Percentiles rank a stretch among this genome's conserved stretches.
Evolutionary conservation across 257 asterid genomes (phyloP).

Genomic region (Jasminum sambac): DNA sequence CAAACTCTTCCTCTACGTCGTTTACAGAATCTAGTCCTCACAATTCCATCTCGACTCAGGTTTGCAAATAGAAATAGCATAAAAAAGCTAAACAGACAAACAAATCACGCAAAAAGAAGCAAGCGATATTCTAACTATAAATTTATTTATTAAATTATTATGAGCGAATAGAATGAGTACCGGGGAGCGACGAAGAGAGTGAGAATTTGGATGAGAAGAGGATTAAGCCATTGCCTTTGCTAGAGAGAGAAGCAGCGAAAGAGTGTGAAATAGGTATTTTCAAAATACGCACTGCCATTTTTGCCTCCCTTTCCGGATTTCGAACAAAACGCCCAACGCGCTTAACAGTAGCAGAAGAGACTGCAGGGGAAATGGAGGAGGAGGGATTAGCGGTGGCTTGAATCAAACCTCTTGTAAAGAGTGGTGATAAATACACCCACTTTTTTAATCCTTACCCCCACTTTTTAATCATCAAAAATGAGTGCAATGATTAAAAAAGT

Average conservation of each 20-base stretch:
- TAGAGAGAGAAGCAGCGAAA: slow-evolving; percentile 30
- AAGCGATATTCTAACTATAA: not conserved
- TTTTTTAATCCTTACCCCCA: too few species aligned
- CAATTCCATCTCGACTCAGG: too few species aligned
- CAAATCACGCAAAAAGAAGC: too few species aligned
- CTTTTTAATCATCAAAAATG: too few species aligned
- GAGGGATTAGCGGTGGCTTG: not conserved
- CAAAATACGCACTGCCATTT: slow-evolving; percentile 53
- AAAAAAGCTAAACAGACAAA: not conserved
- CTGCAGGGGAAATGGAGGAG: not conserved
- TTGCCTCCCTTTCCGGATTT: slow-evolving; percentile 10
- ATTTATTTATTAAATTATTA: too few species aligned
- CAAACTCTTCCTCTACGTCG: too few species aligned
- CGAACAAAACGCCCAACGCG: slow-evolving; percentile 12
- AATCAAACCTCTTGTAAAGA: too few species aligned
- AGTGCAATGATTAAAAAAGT: too few species aligned
- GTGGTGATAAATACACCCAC: too few species aligned
- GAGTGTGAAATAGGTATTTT: slow-evolving; percentile 45
- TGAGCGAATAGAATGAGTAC: slow-evolving; percentile 35
- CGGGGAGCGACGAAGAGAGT: slow-evolving; percentile 29
- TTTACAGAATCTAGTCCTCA: too few species aligned
- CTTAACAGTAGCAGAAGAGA: not conserved
- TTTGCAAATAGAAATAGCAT: not conserved
- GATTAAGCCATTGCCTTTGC: slow-evolving; percentile 26
- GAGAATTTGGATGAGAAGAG: slow-evolving; percentile 36